Conservation (phyloP, 163 green algal genomes). For the Dunaliella salina region DNA sequence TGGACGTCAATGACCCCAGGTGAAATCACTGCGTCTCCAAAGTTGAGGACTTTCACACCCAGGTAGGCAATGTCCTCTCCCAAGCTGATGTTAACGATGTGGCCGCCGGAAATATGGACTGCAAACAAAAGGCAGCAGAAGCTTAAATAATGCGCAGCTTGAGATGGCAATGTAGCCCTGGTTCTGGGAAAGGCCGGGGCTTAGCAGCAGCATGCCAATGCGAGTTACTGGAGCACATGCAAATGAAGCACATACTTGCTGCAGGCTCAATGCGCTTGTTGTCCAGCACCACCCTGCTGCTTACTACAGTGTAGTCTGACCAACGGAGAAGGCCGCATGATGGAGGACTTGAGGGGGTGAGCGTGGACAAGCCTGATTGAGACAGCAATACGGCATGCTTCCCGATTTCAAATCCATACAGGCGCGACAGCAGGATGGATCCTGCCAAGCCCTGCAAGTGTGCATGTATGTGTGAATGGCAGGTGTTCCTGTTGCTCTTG, state of each 20-base stretch:
- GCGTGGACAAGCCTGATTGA: slow-evolving; percentile 1
- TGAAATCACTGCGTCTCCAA: slow-evolving; percentile 64
- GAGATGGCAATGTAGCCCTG: no score
- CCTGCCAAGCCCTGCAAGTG: background rate
- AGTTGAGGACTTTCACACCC: slow-evolving; percentile 62
- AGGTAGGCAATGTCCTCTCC: slow-evolving; percentile 9
- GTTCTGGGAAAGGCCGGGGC: background rate
- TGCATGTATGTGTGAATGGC: background rate
- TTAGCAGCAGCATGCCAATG: background rate
- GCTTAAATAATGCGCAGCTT: no score
- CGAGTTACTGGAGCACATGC: no score
- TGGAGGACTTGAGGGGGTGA: background rate
- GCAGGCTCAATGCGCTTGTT: slow-evolving; percentile 41
- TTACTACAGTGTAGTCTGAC: slow-evolving; percentile 44
- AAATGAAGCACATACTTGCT: slow-evolving; percentile 28
- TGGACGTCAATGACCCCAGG: slow-evolving; percentile 91
- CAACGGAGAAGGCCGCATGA: slow-evolving; percentile 44
- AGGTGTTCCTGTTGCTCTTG: no score
- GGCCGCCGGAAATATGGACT: slow-evolving; percentile 31
- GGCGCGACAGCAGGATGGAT: background rate
- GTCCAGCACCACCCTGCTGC: slow-evolving; percentile 38
- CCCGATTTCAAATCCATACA: background rate
- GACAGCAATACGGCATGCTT: background rate
- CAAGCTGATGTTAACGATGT: slow-evolving; percentile 18
- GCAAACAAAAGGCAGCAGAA: background rate